Evolutionary conservation across 1,284 basidiomycete species (phyloP).

Genomic region (Apiotrichum porosum): DNA sequence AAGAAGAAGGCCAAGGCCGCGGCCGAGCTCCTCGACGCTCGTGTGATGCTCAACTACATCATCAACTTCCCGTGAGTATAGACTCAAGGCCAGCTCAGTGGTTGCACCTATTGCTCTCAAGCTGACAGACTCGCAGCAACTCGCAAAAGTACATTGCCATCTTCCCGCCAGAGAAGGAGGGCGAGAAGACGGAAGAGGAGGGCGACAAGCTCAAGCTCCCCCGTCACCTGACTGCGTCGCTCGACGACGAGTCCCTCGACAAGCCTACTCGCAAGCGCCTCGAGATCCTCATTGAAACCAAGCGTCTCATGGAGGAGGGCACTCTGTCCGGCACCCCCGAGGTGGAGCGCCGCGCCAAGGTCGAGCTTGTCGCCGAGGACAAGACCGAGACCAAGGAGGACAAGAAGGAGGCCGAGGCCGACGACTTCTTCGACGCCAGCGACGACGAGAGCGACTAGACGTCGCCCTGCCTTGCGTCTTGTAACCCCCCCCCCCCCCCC

Average conservation of each 20-base stretch:
- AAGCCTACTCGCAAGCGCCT: slow-evolving; percentile 56
- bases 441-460: slow-evolving; percentile 47
- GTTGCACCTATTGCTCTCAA: too few relatives aligned
- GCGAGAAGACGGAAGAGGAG: not conserved
- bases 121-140: slow-evolving; percentile 54
- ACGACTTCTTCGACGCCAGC: slow-evolving; percentile 65
- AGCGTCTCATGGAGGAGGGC: slow-evolving; percentile 60
- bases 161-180: slow-evolving; percentile 58
- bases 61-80: slow-evolving; percentile 56
- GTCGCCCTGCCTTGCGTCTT: too few relatives aligned
- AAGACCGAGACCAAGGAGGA: slow-evolving; percentile 59
- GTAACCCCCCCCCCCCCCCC: too few relatives aligned
- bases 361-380: slow-evolving; percentile 21
- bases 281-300: slow-evolving; percentile 60
- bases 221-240: slow-evolving; percentile 51
- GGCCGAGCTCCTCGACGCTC: slow-evolving; percentile 56
- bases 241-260: slow-evolving; percentile 30
- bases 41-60: slow-evolving; percentile 77
- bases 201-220: slow-evolving; percentile 31
- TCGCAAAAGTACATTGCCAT: slow-evolving; percentile 77
- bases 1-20: slow-evolving; percentile 47
- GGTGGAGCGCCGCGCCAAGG: slow-evolving; percentile 15
- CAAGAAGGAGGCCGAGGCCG: slow-evolving; percentile 64
- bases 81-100: not conserved
- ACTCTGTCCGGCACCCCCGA: slow-evolving; percentile 63